Evolutionary conservation across 192 early-diverging fungal genomes (phyloP).

Genomic region (Coemansia sp.): DNA sequence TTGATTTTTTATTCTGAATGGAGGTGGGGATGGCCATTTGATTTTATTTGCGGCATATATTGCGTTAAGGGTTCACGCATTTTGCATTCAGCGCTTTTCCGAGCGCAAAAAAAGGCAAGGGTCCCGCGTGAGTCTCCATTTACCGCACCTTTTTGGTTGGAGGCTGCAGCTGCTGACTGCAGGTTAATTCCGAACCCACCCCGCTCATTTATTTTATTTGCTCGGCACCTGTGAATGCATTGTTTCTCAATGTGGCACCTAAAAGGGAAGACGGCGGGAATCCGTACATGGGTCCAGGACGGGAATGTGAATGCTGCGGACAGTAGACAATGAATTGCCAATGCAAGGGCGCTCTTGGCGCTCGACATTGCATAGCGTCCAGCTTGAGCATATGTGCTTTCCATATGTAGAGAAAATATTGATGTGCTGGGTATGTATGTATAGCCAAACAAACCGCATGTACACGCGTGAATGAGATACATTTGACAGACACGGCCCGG

Average conservation of each 20-base stretch:
- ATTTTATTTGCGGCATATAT: conserved; percentile 3
- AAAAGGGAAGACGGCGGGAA: conserved; percentile 3
- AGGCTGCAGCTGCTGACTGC: conserved; percentile 4
- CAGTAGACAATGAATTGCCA: neutral
- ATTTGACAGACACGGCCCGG: neutral
- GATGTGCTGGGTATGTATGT: neutral
- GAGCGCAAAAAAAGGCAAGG: neutral
- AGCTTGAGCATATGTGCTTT: neutral
- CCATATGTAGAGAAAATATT: conserved; percentile 1
- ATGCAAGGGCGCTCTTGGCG: conserved; percentile 8
- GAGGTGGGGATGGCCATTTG: neutral
- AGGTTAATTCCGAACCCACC: conserved; percentile 3
- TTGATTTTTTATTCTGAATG: conserved; percentile 6
- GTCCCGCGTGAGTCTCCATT: conserved; percentile 8
- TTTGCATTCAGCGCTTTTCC: neutral
- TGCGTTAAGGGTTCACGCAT: neutral
- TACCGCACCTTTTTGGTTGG: neutral
- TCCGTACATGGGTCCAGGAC: conserved; percentile 1
- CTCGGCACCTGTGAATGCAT: conserved; percentile 1
- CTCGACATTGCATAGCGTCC: neutral
- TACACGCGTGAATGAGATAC: neutral
- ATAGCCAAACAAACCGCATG: neutral
- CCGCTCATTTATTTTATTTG: neutral
- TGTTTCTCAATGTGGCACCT: neutral
- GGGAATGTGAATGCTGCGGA: conserved; percentile 1